phyloP scores from a whole-genome alignment of 306 rosid genomes.

The Ormosia emarginata region DNA sequence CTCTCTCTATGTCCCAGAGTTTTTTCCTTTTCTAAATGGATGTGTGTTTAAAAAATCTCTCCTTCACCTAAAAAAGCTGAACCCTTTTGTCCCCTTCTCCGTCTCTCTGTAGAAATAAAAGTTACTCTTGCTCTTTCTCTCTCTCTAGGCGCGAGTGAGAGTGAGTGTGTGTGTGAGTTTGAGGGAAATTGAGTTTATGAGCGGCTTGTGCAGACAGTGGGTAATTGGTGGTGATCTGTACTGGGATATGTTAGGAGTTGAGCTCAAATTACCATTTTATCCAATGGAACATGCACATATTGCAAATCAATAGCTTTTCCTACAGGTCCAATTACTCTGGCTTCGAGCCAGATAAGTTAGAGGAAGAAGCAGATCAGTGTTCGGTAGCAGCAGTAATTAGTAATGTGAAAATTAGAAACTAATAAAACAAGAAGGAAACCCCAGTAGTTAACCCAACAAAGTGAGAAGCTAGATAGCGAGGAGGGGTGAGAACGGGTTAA shows the following conservation, averaged over 20 bases:
- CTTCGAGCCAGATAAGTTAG: conserved; percentile 9
- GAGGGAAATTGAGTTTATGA: conserved; percentile 56
- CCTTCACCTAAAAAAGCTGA: conserved; percentile 58
- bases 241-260: not conserved
- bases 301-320: not conserved
- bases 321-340: not conserved
- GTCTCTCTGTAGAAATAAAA: conserved; percentile 14
- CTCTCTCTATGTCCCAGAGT: not conserved
- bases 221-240: conserved; percentile 45
- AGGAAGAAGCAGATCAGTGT: conserved; percentile 15
- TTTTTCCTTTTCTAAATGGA: conserved; percentile 19
- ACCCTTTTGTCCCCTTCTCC: conserved; percentile 39
- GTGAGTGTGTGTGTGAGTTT: not conserved
- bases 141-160: conserved; percentile 15
- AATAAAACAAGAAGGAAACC: conserved; percentile 12
- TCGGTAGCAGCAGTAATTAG: not conserved
- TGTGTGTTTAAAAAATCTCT: conserved; percentile 45
- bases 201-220: conserved; percentile 58
- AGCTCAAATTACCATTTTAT: conserved; percentile 27
- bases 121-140: conserved; percentile 22
- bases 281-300: not conserved
- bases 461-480: not conserved
- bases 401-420: not conserved
- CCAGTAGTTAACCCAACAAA: not conserved
- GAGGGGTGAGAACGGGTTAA: not conserved